These are phyloP conservation scores for Kockiozyma suomiensis DNA, from an alignment of 805 yeast species.

Conservation along the genomic window DNA sequence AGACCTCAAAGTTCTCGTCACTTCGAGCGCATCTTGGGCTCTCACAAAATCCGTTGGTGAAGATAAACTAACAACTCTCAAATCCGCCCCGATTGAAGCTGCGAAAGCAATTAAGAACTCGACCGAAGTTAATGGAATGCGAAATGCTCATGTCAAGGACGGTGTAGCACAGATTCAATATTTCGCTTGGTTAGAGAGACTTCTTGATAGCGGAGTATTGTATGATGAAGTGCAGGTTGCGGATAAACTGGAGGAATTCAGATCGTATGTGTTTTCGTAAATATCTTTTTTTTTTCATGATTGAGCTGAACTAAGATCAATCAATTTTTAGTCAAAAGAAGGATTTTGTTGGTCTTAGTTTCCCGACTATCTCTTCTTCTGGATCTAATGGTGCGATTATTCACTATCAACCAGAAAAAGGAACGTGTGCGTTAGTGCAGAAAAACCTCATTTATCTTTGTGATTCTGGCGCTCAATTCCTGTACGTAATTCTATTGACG, in stretches of 20 bases:
- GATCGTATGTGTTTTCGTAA: constrained; percentile 29
- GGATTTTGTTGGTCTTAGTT: constrained; percentile 61
- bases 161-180: constrained; percentile 74
- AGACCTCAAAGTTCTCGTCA: constrained; percentile 51
- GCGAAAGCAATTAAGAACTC: constrained; percentile 77
- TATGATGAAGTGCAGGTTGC: constrained; percentile 64
- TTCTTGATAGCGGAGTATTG: constrained; percentile 46
- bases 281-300: no score
- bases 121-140: constrained; percentile 71
- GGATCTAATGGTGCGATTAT: constrained; percentile 79
- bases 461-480: constrained; percentile 90
- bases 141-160: constrained; percentile 78
- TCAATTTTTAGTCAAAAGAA: constrained; percentile 37
- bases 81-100: constrained; percentile 60
- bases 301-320: not conserved
- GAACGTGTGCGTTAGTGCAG: constrained; percentile 61
- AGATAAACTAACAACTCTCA: constrained; percentile 46
- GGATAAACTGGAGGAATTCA: constrained; percentile 53
- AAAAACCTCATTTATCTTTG: constrained; percentile 69
- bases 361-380: constrained; percentile 72
- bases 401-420: constrained; percentile 67
- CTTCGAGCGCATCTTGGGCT: constrained; percentile 70
- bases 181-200: constrained; percentile 79
- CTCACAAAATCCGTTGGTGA: constrained; percentile 55
- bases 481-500: constrained; percentile 37